These are phyloP conservation scores for Suhomyces wounanorum DNA, from an alignment of 1,139 yeast species.

Conservation along the genomic window DNA sequence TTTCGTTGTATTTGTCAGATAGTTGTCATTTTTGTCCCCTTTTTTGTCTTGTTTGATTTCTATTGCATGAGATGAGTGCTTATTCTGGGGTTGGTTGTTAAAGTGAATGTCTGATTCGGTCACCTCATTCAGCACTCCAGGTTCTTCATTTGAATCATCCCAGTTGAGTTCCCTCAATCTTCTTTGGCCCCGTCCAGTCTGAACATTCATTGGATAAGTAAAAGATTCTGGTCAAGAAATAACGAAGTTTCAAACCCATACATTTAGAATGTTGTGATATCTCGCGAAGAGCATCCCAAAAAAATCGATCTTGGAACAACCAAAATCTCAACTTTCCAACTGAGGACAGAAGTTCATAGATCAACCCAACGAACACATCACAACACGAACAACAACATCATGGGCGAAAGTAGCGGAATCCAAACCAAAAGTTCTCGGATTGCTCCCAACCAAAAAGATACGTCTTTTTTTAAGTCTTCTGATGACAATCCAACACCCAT, in stretches of 20 bases:
- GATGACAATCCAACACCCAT: slow-evolving; percentile 2
- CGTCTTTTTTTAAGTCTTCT: slow-evolving; percentile 20
- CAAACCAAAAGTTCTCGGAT: slow-evolving; percentile 19
- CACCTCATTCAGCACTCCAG: not conserved
- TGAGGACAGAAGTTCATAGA: not conserved
- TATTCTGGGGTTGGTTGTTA: not conserved
- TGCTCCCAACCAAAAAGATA: slow-evolving; percentile 24
- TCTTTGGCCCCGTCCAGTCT: slow-evolving; percentile 23
- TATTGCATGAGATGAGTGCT: not conserved
- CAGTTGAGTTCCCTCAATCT: slow-evolving; percentile 3
- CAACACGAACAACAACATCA: not conserved
- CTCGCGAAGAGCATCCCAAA: slow-evolving; percentile 4
- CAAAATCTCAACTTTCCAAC: not conserved
- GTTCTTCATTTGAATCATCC: not conserved
- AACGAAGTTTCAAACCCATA: not conserved
- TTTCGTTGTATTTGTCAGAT: not conserved
- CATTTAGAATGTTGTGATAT: not conserved
- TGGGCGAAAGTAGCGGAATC: not conserved
- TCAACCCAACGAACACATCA: not conserved
- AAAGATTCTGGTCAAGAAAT: not conserved
- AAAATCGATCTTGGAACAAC: not conserved
- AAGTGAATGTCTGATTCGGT: not conserved
- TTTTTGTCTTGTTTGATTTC: not conserved
- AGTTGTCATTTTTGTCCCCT: not conserved
- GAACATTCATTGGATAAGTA: slow-evolving; percentile 5